phyloP scores from a whole-genome alignment of 1,284 basidiomycete species.

The Irpex sp. region DNA sequence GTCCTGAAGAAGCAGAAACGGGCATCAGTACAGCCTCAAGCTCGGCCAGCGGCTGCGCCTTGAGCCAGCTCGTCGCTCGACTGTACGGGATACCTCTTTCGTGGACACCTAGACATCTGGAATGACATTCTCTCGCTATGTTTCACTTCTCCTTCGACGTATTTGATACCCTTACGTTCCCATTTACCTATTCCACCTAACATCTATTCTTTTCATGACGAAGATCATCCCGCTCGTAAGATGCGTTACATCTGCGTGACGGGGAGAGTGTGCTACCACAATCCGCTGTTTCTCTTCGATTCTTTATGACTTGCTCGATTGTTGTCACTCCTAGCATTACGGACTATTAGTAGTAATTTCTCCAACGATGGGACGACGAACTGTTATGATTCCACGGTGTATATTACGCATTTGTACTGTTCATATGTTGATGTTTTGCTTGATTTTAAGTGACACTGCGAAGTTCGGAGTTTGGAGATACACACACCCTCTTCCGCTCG shows the following conservation, averaged over 20 bases:
- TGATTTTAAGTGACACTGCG: neutral
- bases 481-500: neutral
- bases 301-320: neutral
- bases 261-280: neutral
- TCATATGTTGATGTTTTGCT: neutral
- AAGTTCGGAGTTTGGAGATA: neutral
- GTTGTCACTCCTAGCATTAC: neutral
- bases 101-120: conserved; percentile 5
- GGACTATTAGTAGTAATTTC: conserved; percentile 2
- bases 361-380: neutral
- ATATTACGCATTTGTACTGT: neutral
- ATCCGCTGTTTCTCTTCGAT: neutral
- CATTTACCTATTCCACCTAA: neutral
- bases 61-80: neutral
- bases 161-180: neutral
- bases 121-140: neutral
- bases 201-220: neutral
- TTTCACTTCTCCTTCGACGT: neutral
- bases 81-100: neutral
- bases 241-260: neutral
- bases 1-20: conserved; percentile 49
- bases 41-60: conserved; percentile 8
- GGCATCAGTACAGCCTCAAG: conserved; percentile 31
- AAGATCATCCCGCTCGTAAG: neutral
- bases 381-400: conserved; percentile 1